Evolutionary conservation across 176 grass and related monocot genomes (phyloP).

Genomic region (Elaeis guineensis): DNA sequence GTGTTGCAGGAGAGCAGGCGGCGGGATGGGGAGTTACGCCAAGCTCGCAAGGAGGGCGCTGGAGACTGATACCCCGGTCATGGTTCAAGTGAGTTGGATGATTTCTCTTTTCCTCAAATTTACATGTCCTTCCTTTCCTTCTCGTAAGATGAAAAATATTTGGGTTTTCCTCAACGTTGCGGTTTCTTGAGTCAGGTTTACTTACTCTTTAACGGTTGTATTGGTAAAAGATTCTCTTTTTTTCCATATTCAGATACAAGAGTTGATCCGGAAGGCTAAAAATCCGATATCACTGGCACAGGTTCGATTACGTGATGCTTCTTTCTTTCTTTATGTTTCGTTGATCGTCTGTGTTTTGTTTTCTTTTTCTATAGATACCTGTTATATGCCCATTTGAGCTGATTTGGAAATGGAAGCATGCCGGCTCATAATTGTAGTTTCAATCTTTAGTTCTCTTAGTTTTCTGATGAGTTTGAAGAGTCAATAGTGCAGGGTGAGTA

Average conservation of each 20-base stretch:
- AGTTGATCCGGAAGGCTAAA: constrained; percentile 45
- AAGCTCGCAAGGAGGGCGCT: constrained; percentile 59
- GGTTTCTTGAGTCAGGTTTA: background rate
- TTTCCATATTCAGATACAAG: constrained; percentile 50
- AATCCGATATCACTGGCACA: constrained; percentile 77
- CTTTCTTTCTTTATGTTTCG: too few species aligned
- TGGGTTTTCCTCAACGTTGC: too few species aligned
- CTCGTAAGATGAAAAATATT: too few species aligned
- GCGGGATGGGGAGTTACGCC: constrained; percentile 48
- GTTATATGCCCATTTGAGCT: too few species aligned
- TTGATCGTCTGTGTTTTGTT: too few species aligned
- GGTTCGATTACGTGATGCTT: constrained; percentile 27
- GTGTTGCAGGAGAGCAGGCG: constrained; percentile 6
- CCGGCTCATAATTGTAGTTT: too few species aligned
- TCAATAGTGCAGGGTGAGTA: too few species aligned
- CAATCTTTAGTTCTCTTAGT: too few species aligned
- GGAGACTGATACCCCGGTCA: constrained; percentile 76
- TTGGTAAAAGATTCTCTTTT: background rate
- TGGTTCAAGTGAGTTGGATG: constrained; percentile 67
- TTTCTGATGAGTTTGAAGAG: too few species aligned
- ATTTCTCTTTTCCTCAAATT: background rate
- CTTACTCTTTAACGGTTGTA: background rate
- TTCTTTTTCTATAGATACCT: too few species aligned
- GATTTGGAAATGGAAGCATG: too few species aligned
- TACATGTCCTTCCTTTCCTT: too few species aligned